phyloP scores from a whole-genome alignment of 106 monocot species.

The Acorus calamus region DNA sequence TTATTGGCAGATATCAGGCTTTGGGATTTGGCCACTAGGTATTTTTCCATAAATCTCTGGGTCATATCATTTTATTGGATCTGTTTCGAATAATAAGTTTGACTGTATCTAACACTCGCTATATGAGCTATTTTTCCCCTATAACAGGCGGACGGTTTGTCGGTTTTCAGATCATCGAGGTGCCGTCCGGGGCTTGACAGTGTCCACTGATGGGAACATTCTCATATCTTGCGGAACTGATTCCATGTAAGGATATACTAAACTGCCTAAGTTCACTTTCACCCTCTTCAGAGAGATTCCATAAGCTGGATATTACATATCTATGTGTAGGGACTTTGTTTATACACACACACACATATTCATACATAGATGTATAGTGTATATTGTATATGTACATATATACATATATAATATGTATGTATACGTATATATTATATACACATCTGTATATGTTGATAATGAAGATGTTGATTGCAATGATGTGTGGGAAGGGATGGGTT shows the following conservation, averaged over 20 bases:
- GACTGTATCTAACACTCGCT: no score
- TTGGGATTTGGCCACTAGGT: slow-evolving; percentile 91
- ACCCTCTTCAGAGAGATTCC: background rate
- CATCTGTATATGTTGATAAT: no score
- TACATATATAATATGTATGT: no score
- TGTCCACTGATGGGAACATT: slow-evolving; percentile 70
- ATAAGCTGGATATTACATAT: background rate
- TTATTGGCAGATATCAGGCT: slow-evolving; percentile 83
- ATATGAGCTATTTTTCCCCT: background rate
- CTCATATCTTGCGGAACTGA: slow-evolving; percentile 92
- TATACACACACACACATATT: no score
- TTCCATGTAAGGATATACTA: slow-evolving; percentile 40
- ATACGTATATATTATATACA: no score
- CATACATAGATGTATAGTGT: no score
- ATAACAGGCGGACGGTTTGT: slow-evolving; percentile 69
- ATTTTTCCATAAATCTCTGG: background rate
- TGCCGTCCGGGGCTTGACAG: slow-evolving; percentile 66
- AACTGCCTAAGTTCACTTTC: background rate
- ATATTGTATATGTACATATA: no score
- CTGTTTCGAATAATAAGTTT: no score
- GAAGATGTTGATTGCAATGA: no score
- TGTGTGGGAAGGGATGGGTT: no score
- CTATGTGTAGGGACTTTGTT: no score
- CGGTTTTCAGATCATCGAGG: slow-evolving; percentile 88
- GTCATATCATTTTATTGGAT: no score